Evolutionary conservation across 257 asterid genomes (phyloP).

Genomic region (Solanum paucissectum): DNA sequence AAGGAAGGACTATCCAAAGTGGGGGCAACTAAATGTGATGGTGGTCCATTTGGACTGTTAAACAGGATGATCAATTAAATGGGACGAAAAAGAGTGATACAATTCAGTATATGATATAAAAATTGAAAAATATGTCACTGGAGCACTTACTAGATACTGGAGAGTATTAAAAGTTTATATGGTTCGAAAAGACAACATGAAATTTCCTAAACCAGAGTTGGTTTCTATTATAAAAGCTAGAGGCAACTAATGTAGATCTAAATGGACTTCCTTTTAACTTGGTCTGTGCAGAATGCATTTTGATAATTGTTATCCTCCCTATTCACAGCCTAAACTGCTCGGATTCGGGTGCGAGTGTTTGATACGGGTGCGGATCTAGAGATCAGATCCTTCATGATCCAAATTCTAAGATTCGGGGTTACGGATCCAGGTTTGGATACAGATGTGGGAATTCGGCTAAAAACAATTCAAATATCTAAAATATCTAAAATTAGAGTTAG

Average conservation of each 20-base stretch:
- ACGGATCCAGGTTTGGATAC: not conserved
- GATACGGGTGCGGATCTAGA: not conserved
- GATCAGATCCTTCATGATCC: not conserved
- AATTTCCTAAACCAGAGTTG: not conserved
- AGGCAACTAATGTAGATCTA: not conserved
- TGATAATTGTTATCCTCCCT: not conserved
- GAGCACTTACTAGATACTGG: not conserved
- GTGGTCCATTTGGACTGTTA: not conserved
- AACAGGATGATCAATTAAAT: not conserved
- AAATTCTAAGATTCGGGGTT: not conserved
- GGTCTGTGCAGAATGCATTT: not conserved
- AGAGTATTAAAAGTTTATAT: not conserved
- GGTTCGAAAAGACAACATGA: not conserved
- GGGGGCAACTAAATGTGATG: not conserved
- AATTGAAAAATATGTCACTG: not conserved
- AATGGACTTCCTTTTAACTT: not conserved
- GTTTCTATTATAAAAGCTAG: not conserved
- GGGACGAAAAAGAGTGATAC: not conserved
- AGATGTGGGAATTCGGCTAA: not conserved
- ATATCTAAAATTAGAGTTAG: not conserved
- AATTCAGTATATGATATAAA: not conserved
- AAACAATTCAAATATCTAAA: no score
- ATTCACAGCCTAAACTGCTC: not conserved
- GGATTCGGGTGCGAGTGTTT: not conserved
- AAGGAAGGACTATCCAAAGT: not conserved